Evolutionary conservation across 495 filamentous ascomycete species (phyloP).

Genomic region (Podospora australis): DNA sequence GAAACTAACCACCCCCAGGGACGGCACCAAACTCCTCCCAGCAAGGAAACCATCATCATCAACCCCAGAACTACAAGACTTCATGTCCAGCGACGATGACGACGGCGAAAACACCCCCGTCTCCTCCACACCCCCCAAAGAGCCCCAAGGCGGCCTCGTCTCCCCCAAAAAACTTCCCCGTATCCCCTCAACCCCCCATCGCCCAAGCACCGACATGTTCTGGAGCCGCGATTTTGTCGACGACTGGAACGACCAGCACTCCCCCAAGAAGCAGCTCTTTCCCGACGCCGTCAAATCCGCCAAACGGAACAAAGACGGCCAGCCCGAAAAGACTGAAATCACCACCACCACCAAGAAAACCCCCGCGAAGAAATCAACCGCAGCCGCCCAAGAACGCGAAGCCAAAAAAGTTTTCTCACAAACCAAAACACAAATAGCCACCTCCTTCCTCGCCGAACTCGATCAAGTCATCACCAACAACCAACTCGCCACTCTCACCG

Average conservation of each 20-base stretch:
- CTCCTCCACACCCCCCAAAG: slow-evolving; percentile 23
- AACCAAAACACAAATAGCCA: slow-evolving; percentile 59
- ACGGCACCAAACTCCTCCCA: neutral
- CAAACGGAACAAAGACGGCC: slow-evolving; percentile 51
- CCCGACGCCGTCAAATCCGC: slow-evolving; percentile 16
- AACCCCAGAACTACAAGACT: too few species aligned
- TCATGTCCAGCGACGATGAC: too few species aligned
- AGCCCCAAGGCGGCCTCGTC: slow-evolving; percentile 17
- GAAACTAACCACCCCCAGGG: neutral
- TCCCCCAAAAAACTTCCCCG: slow-evolving; percentile 33
- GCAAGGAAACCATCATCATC: neutral
- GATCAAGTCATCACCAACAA: slow-evolving; percentile 60
- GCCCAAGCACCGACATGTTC: slow-evolving; percentile 68
- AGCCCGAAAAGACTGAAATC: slow-evolving; percentile 45
- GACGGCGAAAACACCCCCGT: neutral
- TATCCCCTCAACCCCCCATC: slow-evolving; percentile 42
- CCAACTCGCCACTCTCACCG: slow-evolving; percentile 53
- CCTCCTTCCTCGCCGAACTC: slow-evolving; percentile 63
- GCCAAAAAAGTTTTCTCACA: slow-evolving; percentile 61
- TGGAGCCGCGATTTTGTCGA: slow-evolving; percentile 72
- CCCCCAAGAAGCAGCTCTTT: slow-evolving; percentile 53
- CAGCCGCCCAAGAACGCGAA: too few species aligned
- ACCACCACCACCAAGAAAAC: slow-evolving; percentile 14
- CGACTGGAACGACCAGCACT: slow-evolving; percentile 77
- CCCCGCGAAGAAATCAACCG: slow-evolving; percentile 6